phyloP scores from a whole-genome alignment of 208 protist species.

The Borovskyia barvae region DNA sequence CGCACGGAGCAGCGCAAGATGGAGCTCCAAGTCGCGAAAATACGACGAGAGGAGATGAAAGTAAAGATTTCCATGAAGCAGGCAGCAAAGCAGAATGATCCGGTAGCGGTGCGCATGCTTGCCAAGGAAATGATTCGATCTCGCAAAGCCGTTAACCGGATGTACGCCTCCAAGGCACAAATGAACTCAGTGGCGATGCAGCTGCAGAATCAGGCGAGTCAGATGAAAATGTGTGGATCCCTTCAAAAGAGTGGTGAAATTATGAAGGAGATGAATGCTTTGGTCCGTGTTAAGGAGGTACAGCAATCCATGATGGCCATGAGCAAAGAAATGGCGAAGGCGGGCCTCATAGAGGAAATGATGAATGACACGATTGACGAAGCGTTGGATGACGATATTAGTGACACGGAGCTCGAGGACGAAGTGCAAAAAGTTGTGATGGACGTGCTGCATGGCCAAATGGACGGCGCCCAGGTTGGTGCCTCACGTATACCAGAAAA shows the following conservation, averaged over 20 bases:
- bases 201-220: constrained; percentile 78
- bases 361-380: constrained; percentile 87
- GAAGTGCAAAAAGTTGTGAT: constrained; percentile 89
- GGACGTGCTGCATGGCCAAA: constrained; percentile 74
- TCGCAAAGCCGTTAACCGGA: constrained; percentile 69
- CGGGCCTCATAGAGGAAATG: constrained; percentile 90
- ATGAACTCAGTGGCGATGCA: constrained; percentile 91
- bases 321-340: constrained; percentile 86
- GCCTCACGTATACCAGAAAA: constrained; percentile 42
- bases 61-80: constrained; percentile 79
- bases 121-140: constrained; percentile 82
- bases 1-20: constrained; percentile 81
- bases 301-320: constrained; percentile 74
- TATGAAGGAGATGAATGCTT: constrained; percentile 86
- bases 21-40: constrained; percentile 77
- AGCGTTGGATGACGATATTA: constrained; percentile 81
- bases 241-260: constrained; percentile 73
- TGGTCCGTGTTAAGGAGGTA: constrained; percentile 81
- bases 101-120: constrained; percentile 72
- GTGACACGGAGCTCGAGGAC: constrained; percentile 83
- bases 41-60: constrained; percentile 84
- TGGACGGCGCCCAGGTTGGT: constrained; percentile 65
- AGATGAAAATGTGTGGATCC: constrained; percentile 74
- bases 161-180: constrained; percentile 89
- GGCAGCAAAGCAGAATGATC: constrained; percentile 75